Conservation (phyloP, 23 red algal species). For the Gracilaria domingensis region DNA sequence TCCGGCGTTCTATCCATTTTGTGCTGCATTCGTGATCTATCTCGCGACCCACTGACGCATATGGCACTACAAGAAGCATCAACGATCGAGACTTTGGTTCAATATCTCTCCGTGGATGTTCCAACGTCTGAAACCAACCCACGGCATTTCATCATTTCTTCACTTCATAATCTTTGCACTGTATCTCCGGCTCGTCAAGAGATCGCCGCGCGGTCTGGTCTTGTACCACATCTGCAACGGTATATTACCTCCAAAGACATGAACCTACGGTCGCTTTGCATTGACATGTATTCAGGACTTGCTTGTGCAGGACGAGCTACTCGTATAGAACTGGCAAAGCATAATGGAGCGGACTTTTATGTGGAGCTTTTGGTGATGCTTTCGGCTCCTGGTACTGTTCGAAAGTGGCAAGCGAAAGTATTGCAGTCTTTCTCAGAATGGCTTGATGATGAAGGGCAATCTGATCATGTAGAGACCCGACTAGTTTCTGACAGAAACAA, state of each 20-base stretch:
- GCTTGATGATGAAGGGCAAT: constrained; percentile 71
- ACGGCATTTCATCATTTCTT: constrained; percentile 80
- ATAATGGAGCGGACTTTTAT: constrained; percentile 78
- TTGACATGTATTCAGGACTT: constrained; percentile 87
- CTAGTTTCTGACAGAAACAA: constrained; percentile 46
- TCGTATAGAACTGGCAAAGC: constrained; percentile 65
- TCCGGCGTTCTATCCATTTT: constrained; percentile 61
- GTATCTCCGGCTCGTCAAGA: constrained; percentile 89
- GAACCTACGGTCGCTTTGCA: constrained; percentile 70
- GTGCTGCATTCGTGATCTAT: constrained; percentile 85
- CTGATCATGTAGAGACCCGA: constrained; percentile 44
- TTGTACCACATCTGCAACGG: constrained; percentile 86
- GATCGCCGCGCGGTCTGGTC: constrained; percentile 66
- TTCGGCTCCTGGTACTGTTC: constrained; percentile 71
- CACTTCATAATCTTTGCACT: constrained; percentile 83
- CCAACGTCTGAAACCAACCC: constrained; percentile 40
- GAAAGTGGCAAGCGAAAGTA: constrained; percentile 74
- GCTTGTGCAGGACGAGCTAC: constrained; percentile 51
- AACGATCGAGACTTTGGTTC: constrained; percentile 74
- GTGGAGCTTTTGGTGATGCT: constrained; percentile 75
- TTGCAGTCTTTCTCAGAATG: constrained; percentile 80
- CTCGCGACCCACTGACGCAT: constrained; percentile 87
- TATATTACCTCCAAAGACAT: constrained; percentile 71
- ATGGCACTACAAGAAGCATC: constrained; percentile 66
- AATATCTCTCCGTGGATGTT: constrained; percentile 59